A percentile compares a stretch with the other conserved stretches of the same genome.
Conservation (phyloP, 257 asterid species). For the Fraxinus cuspidata region DNA sequence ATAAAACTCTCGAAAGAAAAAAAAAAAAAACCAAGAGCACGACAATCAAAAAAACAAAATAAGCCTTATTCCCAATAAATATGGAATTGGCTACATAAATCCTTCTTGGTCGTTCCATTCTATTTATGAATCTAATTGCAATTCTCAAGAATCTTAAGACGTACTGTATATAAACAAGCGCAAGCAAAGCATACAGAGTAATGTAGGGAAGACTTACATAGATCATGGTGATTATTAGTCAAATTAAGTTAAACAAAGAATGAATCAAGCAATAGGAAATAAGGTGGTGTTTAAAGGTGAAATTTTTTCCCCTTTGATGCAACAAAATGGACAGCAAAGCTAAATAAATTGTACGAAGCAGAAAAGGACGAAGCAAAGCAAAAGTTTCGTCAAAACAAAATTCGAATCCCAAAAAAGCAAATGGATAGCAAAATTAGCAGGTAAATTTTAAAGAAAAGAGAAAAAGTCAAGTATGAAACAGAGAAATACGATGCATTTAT, state of each 20-base stretch:
- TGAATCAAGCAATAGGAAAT: constrained; percentile 22
- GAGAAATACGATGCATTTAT: constrained; percentile 18
- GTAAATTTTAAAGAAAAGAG: constrained; percentile 17
- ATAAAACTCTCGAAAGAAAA: constrained; percentile 27
- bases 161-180: not conserved
- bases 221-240: constrained; percentile 16
- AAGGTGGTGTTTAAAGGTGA: constrained; percentile 35
- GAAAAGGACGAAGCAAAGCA: constrained; percentile 28
- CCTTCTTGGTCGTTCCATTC: not conserved
- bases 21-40: constrained; percentile 14
- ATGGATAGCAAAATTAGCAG: constrained; percentile 43
- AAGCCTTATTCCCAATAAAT: not conserved
- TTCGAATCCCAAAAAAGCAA: constrained; percentile 40
- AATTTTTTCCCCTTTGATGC: constrained; percentile 31
- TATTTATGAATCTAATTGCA: constrained; percentile 21
- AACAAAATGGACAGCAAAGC: constrained; percentile 39
- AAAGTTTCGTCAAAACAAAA: constrained; percentile 44
- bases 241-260: constrained; percentile 18
- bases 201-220: not conserved
- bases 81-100: not conserved
- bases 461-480: constrained; percentile 14
- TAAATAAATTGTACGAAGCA: constrained; percentile 25
- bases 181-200: constrained; percentile 24
- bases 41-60: not conserved
- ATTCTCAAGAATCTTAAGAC: not conserved